A percentile compares a stretch with the other conserved stretches of the same genome.
Evolutionary conservation across 2,329 filamentous ascomycete species (phyloP).

Genomic region (Paraconiothyrium brasiliense): DNA sequence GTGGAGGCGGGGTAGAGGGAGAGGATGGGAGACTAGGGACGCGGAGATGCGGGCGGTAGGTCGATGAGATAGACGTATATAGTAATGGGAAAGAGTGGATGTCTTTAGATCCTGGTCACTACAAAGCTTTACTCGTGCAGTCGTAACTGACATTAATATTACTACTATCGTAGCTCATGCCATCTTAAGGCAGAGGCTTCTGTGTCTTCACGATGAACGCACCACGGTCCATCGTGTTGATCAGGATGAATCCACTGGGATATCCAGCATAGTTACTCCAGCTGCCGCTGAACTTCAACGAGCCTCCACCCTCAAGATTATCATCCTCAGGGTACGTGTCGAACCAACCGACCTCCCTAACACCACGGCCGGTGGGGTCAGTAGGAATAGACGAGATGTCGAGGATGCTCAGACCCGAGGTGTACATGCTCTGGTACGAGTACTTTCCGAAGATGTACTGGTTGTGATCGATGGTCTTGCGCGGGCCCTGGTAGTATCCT

Average conservation of each 20-base stretch:
- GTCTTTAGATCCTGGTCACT: too few relatives aligned
- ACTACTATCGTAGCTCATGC: neutral
- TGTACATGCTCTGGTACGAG: conserved; percentile 55
- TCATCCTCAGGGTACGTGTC: conserved; percentile 56
- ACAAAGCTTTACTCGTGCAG: neutral
- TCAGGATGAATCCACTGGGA: conserved; percentile 46
- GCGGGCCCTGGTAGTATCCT: conserved; percentile 51
- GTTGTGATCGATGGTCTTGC: conserved; percentile 56
- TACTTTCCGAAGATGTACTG: conserved; percentile 54
- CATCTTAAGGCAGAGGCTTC: conserved; percentile 19
- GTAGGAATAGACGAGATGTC: conserved; percentile 51
- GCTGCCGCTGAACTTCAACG: conserved; percentile 52
- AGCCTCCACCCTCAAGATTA: conserved; percentile 39
- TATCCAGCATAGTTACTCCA: conserved; percentile 53
- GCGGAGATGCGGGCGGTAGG: too few relatives aligned
- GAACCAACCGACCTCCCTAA: conserved; percentile 54
- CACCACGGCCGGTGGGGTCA: conserved; percentile 48
- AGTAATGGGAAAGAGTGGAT: too few relatives aligned
- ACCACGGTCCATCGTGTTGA: conserved; percentile 51
- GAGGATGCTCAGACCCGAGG: conserved; percentile 50
- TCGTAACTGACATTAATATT: neutral
- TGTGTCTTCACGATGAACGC: conserved; percentile 47
- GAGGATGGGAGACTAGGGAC: too few relatives aligned
- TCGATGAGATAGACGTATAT: too few relatives aligned
- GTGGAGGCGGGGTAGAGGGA: too few relatives aligned